Conservation (phyloP, 2,329 filamentous ascomycete genomes). For the Arthrobotrys pseudoclavata region DNA sequence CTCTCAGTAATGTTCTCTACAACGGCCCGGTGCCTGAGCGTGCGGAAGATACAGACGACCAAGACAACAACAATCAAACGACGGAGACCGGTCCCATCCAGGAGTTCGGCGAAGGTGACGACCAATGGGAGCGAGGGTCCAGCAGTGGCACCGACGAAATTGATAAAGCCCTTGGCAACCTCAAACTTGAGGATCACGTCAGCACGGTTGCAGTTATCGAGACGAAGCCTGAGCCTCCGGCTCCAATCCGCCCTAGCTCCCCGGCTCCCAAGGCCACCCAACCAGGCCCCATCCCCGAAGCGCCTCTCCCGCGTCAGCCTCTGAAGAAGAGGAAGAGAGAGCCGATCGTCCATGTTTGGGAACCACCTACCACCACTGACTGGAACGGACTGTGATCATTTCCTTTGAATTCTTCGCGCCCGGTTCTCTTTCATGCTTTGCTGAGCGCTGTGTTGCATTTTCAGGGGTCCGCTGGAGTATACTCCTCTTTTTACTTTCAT, state of each 20-base stretch:
- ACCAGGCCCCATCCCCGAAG: not conserved
- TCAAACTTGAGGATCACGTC: not conserved
- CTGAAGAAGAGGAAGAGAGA: not conserved
- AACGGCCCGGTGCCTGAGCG: conserved; percentile 17
- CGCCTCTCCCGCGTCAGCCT: not conserved
- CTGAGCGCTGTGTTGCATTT: conserved; percentile 4
- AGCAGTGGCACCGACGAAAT: not conserved
- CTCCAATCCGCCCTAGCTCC: not conserved
- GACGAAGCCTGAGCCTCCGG: not conserved
- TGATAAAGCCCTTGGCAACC: not conserved
- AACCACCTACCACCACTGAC: not conserved
- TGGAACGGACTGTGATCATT: too few relatives aligned
- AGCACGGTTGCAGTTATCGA: not conserved
- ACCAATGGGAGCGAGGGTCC: not conserved
- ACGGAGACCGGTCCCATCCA: not conserved
- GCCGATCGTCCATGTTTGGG: conserved; percentile 7
- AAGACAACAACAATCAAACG: not conserved
- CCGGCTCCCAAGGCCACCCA: not conserved
- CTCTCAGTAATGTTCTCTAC: conserved; percentile 41
- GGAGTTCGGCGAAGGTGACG: not conserved
- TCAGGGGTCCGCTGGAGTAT: not conserved
- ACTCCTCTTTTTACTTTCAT: too few relatives aligned
- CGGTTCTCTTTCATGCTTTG: not conserved
- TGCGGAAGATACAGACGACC: not conserved
- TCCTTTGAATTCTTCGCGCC: not conserved